These are phyloP conservation scores for Taxillus chinensis DNA, from an alignment of 164 flowering plant species.

Conservation along the genomic window DNA sequence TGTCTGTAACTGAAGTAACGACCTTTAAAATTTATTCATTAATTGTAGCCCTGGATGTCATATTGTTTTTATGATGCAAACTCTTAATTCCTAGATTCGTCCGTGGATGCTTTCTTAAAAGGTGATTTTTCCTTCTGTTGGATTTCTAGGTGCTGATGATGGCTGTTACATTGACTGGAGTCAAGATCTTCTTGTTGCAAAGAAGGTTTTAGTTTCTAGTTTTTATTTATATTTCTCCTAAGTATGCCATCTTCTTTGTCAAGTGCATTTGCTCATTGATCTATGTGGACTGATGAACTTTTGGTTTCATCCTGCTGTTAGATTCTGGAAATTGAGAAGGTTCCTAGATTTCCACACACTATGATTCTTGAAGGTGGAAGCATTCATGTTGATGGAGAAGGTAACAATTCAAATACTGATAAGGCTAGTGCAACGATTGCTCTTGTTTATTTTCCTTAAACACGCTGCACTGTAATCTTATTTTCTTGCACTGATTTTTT, in stretches of 20 bases:
- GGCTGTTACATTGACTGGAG: conserved; percentile 92
- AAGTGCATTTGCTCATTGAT: not conserved
- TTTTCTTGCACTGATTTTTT: no score
- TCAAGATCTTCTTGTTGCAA: conserved; percentile 70
- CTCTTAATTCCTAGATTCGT: no score
- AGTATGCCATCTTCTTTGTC: not conserved
- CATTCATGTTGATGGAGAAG: conserved; percentile 99
- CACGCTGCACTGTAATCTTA: no score
- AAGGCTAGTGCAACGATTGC: not conserved
- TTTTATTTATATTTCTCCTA: not conserved
- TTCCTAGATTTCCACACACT: conserved; percentile 63
- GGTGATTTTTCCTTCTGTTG: conserved; percentile 3
- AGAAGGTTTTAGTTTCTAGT: conserved; percentile 44
- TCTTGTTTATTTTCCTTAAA: not conserved
- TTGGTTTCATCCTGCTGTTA: conserved; percentile 17
- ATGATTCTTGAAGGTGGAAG: conserved; percentile 96
- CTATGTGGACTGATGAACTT: not conserved
- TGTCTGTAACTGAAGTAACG: no score
- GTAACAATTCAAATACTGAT: conserved; percentile 13
- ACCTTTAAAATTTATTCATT: no score
- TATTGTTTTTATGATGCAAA: no score
- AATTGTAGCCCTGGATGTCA: no score
- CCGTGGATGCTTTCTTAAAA: not conserved
- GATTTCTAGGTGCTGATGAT: conserved; percentile 52
- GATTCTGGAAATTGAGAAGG: conserved; percentile 66